phyloP scores from a whole-genome alignment of 352 stramenopile genomes.

The Plasmopara halstedii region DNA sequence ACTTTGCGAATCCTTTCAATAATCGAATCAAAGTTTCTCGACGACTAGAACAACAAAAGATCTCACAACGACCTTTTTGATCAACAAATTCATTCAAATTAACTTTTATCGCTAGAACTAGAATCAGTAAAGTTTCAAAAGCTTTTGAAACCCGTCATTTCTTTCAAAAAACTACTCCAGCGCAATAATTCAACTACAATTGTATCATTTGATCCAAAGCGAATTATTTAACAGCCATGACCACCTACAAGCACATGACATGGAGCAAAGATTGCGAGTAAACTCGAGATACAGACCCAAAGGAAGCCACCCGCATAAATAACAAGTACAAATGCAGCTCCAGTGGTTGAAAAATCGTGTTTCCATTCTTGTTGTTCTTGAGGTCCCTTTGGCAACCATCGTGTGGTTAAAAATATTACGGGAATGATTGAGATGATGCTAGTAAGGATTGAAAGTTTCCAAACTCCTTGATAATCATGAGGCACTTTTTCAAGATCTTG shows the following conservation, averaged over 20 bases:
- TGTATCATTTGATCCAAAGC: too few relatives aligned
- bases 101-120: too few relatives aligned
- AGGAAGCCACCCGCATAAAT: constrained; percentile 54
- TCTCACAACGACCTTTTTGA: too few relatives aligned
- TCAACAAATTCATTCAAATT: too few relatives aligned
- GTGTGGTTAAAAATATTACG: constrained; percentile 42
- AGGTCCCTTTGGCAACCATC: constrained; percentile 42
- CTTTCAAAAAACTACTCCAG: too few relatives aligned
- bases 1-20: too few relatives aligned
- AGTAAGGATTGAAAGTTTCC: constrained; percentile 72
- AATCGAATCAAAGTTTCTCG: too few relatives aligned
- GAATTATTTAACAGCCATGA: constrained; percentile 36
- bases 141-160: too few relatives aligned
- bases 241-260: constrained; percentile 63
- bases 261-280: constrained; percentile 54
- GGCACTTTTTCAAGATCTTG: constrained; percentile 34
- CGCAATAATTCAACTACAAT: too few relatives aligned
- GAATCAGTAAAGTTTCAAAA: too few relatives aligned
- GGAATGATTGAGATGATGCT: constrained; percentile 36
- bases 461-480: constrained; percentile 54
- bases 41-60: too few relatives aligned
- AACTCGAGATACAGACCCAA: constrained; percentile 55
- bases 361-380: constrained; percentile 44
- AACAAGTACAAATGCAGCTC: constrained; percentile 23
- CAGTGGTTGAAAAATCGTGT: constrained; percentile 34